Evolutionary conservation across 1,284 basidiomycete genomes (phyloP).

Genomic region (Austroboletus novae-zelandiae): DNA sequence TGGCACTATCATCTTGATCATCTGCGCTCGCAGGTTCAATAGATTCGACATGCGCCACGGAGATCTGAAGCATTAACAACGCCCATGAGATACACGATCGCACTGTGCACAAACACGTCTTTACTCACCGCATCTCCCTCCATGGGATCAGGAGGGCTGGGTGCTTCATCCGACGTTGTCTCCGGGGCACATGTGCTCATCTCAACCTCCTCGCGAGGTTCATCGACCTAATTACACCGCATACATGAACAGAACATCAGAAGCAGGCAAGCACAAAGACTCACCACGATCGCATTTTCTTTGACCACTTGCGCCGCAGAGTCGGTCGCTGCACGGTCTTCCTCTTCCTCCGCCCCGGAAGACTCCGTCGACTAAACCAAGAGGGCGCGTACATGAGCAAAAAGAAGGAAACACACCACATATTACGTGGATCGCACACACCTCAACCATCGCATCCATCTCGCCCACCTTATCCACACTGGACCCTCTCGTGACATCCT

Average conservation of each 20-base stretch:
- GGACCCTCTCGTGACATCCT: neutral
- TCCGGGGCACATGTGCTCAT: neutral
- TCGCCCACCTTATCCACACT: neutral
- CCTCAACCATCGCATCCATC: constrained; percentile 9
- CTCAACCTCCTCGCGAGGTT: neutral
- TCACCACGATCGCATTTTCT: constrained; percentile 7
- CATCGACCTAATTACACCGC: constrained; percentile 5
- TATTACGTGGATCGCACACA: constrained; percentile 1
- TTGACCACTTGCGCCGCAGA: neutral
- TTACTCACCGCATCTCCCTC: neutral
- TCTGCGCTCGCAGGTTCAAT: neutral
- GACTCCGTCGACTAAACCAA: neutral
- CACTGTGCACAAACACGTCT: neutral
- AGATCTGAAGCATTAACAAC: too few relatives aligned
- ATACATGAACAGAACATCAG: constrained; percentile 1
- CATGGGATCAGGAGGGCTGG: neutral
- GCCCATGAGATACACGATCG: neutral
- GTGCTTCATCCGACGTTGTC: neutral
- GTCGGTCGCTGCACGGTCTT: too few relatives aligned
- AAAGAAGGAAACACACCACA: neutral
- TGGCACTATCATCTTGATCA: constrained; percentile 4
- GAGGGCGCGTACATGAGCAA: neutral
- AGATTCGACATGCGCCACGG: neutral
- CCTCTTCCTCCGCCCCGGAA: neutral
- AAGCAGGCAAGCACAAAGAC: neutral